Base-by-base conservation (phyloP, 495 filamentous ascomycete species). In the Penicillium canariense region DNA sequence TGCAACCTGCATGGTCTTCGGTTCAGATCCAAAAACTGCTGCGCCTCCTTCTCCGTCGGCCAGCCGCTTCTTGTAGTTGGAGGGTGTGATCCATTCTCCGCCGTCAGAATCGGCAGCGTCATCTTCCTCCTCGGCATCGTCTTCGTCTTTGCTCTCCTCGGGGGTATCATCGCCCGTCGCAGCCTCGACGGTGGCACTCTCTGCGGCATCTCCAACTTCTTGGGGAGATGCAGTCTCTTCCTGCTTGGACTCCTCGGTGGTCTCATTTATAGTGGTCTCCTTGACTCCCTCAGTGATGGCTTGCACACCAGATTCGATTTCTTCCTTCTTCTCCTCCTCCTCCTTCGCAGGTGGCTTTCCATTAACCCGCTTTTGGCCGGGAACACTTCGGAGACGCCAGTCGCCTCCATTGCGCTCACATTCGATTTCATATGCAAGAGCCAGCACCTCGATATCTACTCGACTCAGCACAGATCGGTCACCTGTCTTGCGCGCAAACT, bases 11-110 rank as follows among this genome's bases (percentile, higher is more conserved):
- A 96, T 87, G 18, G 80, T 80, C 46, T 83, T 80, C 7, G 77
- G 70, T 52, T 87, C 81, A 9, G 73, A 64, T 1, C 76, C 75
- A 23, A 80, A 67, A 4, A 77, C 68, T 5, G 69, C 64, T 12
- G 73, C 69, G 27, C 70, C 65, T 38, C 77, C 77, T 49, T 81
- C 77, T 59, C 89, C 85, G 62, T 82, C 78, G 51, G 80, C 81
- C 76, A 91, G 87, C 64, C 88, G 85, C 65, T 88, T 88, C 66
- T 91, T 88, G 65, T 97, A 80, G 72, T 97, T 97, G 38, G 85
- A 83, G 2, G 95, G 90, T 1, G 95, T 97, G 56, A 99, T 97
- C 95, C 94, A 98, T 63, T 87, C 90, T 35, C 86, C 89, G 8
- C 77, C 82, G 50, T 91, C 88, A 3, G 81, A 81, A 17, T 79